phyloP scores from a whole-genome alignment of 208 protist species.

The Acanthamoeba royreba region DNA sequence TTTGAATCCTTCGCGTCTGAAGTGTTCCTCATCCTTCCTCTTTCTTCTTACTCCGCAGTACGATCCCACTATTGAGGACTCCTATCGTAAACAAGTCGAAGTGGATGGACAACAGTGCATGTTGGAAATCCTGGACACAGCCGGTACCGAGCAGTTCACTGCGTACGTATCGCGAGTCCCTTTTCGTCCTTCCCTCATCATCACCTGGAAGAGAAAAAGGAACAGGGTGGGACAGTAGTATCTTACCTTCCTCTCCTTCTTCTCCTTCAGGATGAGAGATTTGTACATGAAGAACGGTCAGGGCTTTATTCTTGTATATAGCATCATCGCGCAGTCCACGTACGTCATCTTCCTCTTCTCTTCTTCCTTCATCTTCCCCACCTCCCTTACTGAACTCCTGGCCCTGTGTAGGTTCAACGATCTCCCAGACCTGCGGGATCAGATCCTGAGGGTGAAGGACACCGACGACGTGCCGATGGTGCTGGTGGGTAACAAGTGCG shows the following conservation, averaged over 20 bases:
- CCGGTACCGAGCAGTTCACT: background rate
- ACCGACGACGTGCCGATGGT: slow-evolving; percentile 65
- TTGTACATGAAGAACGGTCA: slow-evolving; percentile 75
- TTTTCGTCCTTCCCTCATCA: background rate
- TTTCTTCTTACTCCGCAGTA: slow-evolving; percentile 48
- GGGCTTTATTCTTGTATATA: slow-evolving; percentile 77
- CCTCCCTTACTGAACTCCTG: background rate
- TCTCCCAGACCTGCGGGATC: slow-evolving; percentile 74
- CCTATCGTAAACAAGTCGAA: slow-evolving; percentile 76
- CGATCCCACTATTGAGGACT: slow-evolving; percentile 85
- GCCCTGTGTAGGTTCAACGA: slow-evolving; percentile 80
- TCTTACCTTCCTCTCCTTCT: background rate
- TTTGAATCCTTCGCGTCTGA: background rate
- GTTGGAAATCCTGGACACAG: slow-evolving; percentile 67
- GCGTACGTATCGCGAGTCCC: background rate
- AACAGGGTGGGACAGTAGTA: background rate
- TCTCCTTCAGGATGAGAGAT: slow-evolving; percentile 72
- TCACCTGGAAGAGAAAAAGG: background rate
- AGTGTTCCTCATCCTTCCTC: background rate
- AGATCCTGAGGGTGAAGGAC: slow-evolving; percentile 83
- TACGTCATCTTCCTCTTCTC: background rate
- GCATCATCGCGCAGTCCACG: slow-evolving; percentile 61
- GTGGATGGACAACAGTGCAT: slow-evolving; percentile 76
- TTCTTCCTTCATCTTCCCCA: background rate
- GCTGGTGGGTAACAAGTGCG: slow-evolving; percentile 79